Percentiles rank a stretch among this genome's conserved stretches.
phyloP scores from a whole-genome alignment of 2,329 filamentous ascomycete species.

The Simplicillium sp. region DNA sequence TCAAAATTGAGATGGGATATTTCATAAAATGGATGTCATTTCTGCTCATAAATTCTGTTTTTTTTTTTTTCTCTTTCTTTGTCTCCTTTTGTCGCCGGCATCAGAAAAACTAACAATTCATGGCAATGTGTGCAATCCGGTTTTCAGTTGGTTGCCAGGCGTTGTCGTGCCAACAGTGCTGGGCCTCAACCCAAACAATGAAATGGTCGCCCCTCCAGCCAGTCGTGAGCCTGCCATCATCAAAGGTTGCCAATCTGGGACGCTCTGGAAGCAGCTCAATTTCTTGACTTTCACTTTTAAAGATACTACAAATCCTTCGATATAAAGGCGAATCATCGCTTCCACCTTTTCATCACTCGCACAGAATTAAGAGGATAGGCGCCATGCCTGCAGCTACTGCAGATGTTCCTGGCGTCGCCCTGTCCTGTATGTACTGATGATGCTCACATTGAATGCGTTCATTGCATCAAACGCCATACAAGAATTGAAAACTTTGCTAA shows the following conservation, averaged over 20 bases:
- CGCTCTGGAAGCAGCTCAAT: background rate
- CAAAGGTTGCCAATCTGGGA: no score
- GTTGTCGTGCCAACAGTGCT: no score
- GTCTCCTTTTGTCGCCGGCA: background rate
- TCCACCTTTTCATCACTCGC: no score
- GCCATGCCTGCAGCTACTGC: constrained; percentile 51
- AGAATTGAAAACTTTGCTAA: constrained; percentile 3
- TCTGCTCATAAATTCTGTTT: background rate
- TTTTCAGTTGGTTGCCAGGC: background rate
- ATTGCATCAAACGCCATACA: no score
- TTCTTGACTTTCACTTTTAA: background rate
- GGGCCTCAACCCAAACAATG: no score
- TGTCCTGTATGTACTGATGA: constrained; percentile 45
- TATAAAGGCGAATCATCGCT: background rate
- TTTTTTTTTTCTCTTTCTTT: background rate
- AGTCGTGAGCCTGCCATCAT: no score
- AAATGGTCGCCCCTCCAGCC: no score
- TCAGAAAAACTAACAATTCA: no score
- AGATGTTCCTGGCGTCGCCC: constrained; percentile 54
- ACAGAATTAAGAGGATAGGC: no score
- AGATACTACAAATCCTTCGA: no score
- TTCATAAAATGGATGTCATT: no score
- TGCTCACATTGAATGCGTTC: background rate
- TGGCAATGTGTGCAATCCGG: background rate
- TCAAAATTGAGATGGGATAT: no score